Base-by-base conservation (phyloP, 352 stramenopile species). In the Globisporangium orthogonon region DNA sequence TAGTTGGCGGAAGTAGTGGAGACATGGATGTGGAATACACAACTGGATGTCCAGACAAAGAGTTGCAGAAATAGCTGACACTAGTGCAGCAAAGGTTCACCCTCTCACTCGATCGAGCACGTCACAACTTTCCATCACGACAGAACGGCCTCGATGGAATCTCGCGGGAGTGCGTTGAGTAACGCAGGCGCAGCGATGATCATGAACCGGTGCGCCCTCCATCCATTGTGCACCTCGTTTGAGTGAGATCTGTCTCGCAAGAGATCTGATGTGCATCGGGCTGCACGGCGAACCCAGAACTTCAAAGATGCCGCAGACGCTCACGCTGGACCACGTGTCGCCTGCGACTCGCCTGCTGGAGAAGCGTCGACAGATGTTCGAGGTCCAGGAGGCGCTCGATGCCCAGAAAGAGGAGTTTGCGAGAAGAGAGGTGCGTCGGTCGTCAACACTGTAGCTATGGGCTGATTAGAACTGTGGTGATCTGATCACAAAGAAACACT, bases 301-400 rank as follows among this genome's bases (percentile, higher is more conserved):
- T 30, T 69, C 74, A 9, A 91, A 86, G 37, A 86, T 89, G 66
- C 84, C 89, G 31, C 87, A 96, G 63, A 97, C 86, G 7, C 60
- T 98, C 53, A 88, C 89, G 28, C 69, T 98, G 35, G 90, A 98
- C 58, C 87, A 98, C 60, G 89, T 98, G 0, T 97, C 88, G 1
- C 91, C 94, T 3, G 91, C 91, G 13, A 98, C 94, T 13, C 71
- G 93, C 7, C 56, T 98, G 48, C 72, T 98, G 14, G 94, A 98
- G 63, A 98, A 98, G 69, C 78, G 93, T 4, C 76, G 94, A 14
- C 93, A 98, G 65, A 97, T 98, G 89, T 97, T 98, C 71, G 93
- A 98, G 60, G 86, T 95, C 13, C 89, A 97, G 61, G 92, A 98
- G 59, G 93, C 93, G 1, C 70, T 98, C 13, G 91, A 97, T 60